Evolutionary conservation across 495 filamentous ascomycete genomes (phyloP).

Genomic region (Hypoxylon cercidicola): DNA sequence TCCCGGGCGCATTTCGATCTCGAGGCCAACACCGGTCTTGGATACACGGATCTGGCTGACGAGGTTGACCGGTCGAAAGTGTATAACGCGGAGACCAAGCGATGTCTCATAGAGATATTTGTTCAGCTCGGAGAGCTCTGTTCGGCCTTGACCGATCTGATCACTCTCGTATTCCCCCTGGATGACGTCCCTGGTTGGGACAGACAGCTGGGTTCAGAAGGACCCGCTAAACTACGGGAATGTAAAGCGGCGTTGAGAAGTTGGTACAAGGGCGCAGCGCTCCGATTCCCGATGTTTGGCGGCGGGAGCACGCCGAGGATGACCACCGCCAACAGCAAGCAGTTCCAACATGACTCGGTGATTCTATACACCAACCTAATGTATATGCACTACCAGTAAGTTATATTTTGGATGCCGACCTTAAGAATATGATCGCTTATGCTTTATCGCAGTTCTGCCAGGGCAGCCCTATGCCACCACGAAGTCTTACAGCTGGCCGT

Average conservation of each 20-base stretch:
- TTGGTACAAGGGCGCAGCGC: constrained; percentile 46
- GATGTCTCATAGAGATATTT: constrained; percentile 53
- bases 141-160: constrained; percentile 57
- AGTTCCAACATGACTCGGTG: constrained; percentile 49
- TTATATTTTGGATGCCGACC: neutral
- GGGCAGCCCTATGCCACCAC: constrained; percentile 48
- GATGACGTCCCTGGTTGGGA: constrained; percentile 49
- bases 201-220: constrained; percentile 36
- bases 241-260: constrained; percentile 45
- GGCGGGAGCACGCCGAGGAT: constrained; percentile 35
- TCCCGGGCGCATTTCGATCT: constrained; percentile 53
- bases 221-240: constrained; percentile 31
- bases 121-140: constrained; percentile 59
- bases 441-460: constrained; percentile 36
- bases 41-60: constrained; percentile 54
- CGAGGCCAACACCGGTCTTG: constrained; percentile 46
- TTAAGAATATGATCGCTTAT: constrained; percentile 14
- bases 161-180: constrained; percentile 54
- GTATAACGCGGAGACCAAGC: constrained; percentile 55
- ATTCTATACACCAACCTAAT: constrained; percentile 56
- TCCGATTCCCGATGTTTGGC: constrained; percentile 47
- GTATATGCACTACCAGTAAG: constrained; percentile 64
- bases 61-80: constrained; percentile 57
- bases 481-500: constrained; percentile 46
- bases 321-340: constrained; percentile 30